Percentiles rank a stretch among this genome's conserved stretches.
phyloP scores from a whole-genome alignment of 2,329 filamentous ascomycete species.

The Monilinia polystroma region DNA sequence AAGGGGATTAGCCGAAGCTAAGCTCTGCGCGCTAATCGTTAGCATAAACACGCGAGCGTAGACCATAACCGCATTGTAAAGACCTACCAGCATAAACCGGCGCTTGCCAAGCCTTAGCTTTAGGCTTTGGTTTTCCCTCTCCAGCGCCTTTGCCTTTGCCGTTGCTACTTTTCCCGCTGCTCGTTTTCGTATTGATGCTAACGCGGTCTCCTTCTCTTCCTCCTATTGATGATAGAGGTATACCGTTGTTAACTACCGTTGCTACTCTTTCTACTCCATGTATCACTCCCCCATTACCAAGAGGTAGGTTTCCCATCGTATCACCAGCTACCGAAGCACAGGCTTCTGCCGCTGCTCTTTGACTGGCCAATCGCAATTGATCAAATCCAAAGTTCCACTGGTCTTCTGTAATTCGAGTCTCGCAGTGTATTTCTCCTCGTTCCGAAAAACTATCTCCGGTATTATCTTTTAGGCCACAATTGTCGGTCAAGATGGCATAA shows the following conservation, averaged over 20 bases:
- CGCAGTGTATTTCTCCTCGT: slow-evolving; percentile 34
- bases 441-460: neutral
- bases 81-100: slow-evolving; percentile 44
- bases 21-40: slow-evolving; percentile 10
- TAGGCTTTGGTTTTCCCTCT: slow-evolving; percentile 38
- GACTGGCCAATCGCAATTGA: slow-evolving; percentile 36
- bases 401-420: slow-evolving; percentile 24
- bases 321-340: slow-evolving; percentile 35
- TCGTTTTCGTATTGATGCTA: slow-evolving; percentile 33
- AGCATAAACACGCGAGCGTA: slow-evolving; percentile 2
- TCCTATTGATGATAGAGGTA: slow-evolving; percentile 17
- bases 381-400: slow-evolving; percentile 37
- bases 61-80: neutral
- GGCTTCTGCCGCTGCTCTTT: slow-evolving; percentile 37
- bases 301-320: slow-evolving; percentile 17
- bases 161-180: slow-evolving; percentile 33
- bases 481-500: slow-evolving; percentile 50
- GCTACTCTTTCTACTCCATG: slow-evolving; percentile 33
- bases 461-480: slow-evolving; percentile 29
- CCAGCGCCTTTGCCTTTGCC: slow-evolving; percentile 34
- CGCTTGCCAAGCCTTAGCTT: slow-evolving; percentile 45
- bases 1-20: slow-evolving; percentile 13
- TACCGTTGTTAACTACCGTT: slow-evolving; percentile 23
- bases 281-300: slow-evolving; percentile 31
- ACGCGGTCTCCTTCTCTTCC: slow-evolving; percentile 27